Evolutionary conservation across 495 filamentous ascomycete species (phyloP), one percentile per base, ranked within the genome.

Genomic region (Jackrogersella minutella): DNA sequence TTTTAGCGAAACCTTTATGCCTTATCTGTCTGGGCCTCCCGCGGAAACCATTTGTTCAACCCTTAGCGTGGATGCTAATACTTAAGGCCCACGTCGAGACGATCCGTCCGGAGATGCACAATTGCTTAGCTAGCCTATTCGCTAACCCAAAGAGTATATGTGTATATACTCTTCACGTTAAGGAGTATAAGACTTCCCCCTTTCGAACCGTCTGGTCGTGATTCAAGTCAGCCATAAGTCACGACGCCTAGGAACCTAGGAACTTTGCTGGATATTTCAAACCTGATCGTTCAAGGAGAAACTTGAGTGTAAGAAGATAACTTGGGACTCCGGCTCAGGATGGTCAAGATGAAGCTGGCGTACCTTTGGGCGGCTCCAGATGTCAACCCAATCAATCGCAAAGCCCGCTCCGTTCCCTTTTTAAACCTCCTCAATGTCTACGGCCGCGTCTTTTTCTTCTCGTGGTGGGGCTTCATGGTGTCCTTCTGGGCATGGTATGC

Each of bases 391-490:
- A 79, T 87, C 75, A 96, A 90, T 73, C 82, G 82, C 13, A 96
- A 96, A 74, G 93, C 93, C 30, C 85, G 84, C 37, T 90, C 90
- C 0, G 87, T 97, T 47, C 94, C 93, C 0, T 72, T 91, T 30
- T 74, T 97, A 24, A 97, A 97, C 73, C 88, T 90, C 7, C 70
- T 92, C 61, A 86, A 96, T 69, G 73, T 86, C 63, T 72, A 98
- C 83, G 93, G 94, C 43, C 85, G 93, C 2, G 92, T 95, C 0
- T 97, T 96, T 77, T 92, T 93, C 82, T 97, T 97, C 79, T 92
- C 93, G 0, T 97, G 93, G 90, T 85, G 92, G 47, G 94, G 94
- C 7, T 98, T 98, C 79, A 91, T 97, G 88, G 87, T 97, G 58
- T 92, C 93, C 17, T 98, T 98, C 80, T 90, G 92, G 78, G 94